These are phyloP conservation scores for Fusarium sp. DNA, from an alignment of 2,329 filamentous ascomycete species.

Conservation along the genomic window DNA sequence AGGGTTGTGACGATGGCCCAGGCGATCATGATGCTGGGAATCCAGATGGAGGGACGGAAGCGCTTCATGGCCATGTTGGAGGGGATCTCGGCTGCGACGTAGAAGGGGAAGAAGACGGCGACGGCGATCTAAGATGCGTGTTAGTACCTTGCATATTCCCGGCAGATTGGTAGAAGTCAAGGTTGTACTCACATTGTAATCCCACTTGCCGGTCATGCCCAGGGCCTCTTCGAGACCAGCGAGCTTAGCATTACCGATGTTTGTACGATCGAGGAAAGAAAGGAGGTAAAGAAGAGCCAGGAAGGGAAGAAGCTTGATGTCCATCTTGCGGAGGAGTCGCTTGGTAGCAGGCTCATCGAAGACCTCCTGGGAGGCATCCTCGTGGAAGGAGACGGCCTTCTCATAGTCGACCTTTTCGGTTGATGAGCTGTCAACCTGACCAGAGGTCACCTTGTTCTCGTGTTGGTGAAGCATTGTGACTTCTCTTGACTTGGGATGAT, in stretches of 20 bases:
- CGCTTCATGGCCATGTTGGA: constrained; percentile 65
- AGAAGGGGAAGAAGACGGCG: constrained; percentile 62
- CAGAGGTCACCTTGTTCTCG: constrained; percentile 15
- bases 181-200: constrained; percentile 44
- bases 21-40: constrained; percentile 61
- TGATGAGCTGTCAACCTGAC: constrained; percentile 37
- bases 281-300: constrained; percentile 67
- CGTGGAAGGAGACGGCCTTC: constrained; percentile 39
- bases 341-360: constrained; percentile 53
- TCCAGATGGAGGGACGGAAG: constrained; percentile 60
- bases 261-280: constrained; percentile 56
- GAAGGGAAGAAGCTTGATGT: constrained; percentile 65
- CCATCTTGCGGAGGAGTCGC: constrained; percentile 60
- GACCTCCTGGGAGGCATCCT: constrained; percentile 34
- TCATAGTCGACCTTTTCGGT: constrained; percentile 42
- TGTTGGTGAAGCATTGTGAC: constrained; percentile 32
- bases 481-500: not conserved
- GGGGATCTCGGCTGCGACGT: constrained; percentile 62
- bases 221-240: constrained; percentile 57
- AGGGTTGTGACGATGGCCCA: constrained; percentile 59
- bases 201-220: constrained; percentile 45
- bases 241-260: constrained; percentile 65
- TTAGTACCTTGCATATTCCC: constrained; percentile 3
- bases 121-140: constrained; percentile 49
- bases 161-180: not conserved